Conservation (phyloP, 2,329 filamentous ascomycete genomes). For the Fusarium vanettenii region DNA sequence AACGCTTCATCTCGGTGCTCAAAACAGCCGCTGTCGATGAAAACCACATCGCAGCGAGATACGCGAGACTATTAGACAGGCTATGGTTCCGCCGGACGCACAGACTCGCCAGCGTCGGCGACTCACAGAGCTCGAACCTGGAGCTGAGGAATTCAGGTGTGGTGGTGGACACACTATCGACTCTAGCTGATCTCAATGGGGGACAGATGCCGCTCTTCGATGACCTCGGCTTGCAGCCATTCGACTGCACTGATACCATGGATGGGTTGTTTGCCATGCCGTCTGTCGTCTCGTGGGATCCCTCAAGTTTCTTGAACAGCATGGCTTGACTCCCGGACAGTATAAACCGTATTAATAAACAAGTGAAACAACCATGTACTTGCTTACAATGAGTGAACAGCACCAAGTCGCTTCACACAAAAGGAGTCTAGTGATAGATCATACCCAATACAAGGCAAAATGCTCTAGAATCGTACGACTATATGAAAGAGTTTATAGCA, state of each 20-base stretch:
- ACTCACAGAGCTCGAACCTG: neutral
- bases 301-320: constrained; percentile 5
- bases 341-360: neutral
- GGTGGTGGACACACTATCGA: constrained; percentile 1
- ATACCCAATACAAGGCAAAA: neutral
- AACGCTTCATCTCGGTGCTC: constrained; percentile 11
- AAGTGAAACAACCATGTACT: neutral
- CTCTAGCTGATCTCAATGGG: constrained; percentile 3
- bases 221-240: constrained; percentile 17
- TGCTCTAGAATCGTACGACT: neutral
- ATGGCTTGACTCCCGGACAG: neutral
- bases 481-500: neutral
- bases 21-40: constrained; percentile 13
- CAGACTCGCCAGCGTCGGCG: neutral
- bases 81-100: constrained; percentile 3
- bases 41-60: constrained; percentile 16
- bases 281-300: constrained; percentile 11
- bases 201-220: constrained; percentile 6
- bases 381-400: neutral
- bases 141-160: neutral
- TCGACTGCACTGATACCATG: constrained; percentile 18
- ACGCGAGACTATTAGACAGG: constrained; percentile 19
- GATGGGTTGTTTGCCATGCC: constrained; percentile 16
- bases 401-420: neutral
- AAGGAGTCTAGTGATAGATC: neutral